These are phyloP conservation scores for Metschnikowia borealis DNA, from an alignment of 805 yeast species.

Conservation along the genomic window DNA sequence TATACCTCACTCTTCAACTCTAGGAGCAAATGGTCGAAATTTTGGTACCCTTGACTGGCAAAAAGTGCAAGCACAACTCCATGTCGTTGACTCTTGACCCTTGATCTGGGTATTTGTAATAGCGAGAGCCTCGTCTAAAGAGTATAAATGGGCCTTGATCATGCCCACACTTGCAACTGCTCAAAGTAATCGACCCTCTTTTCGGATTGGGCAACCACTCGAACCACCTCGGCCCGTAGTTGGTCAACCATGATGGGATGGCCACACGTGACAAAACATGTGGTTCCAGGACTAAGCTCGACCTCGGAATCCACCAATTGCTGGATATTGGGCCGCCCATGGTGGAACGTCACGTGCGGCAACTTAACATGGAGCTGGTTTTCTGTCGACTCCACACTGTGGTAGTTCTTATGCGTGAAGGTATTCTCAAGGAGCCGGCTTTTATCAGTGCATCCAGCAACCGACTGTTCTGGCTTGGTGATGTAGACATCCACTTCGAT, in stretches of 20 bases:
- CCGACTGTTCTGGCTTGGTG: slow-evolving; percentile 6
- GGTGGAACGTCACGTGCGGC: slow-evolving; percentile 9
- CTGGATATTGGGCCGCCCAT: slow-evolving; percentile 15
- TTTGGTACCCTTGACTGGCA: slow-evolving; percentile 99
- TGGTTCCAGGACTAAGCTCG: slow-evolving; percentile 11
- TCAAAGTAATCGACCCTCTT: slow-evolving; percentile 17
- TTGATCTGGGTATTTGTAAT: neutral
- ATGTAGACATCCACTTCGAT: slow-evolving; percentile 22
- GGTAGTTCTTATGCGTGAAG: slow-evolving; percentile 8
- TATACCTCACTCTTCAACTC: slow-evolving; percentile 98
- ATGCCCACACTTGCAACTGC: slow-evolving; percentile 23
- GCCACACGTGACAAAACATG: slow-evolving; percentile 29
- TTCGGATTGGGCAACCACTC: slow-evolving; percentile 1
- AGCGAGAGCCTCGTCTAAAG: no score
- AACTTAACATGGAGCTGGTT: slow-evolving; percentile 7
- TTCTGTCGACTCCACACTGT: slow-evolving; percentile 2
- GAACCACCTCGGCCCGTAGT: slow-evolving; percentile 20
- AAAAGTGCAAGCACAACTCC: slow-evolving; percentile 98
- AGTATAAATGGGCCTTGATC: neutral
- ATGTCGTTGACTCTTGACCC: slow-evolving; percentile 30
- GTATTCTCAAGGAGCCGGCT: slow-evolving; percentile 11
- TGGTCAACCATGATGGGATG: slow-evolving; percentile 34
- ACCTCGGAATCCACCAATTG: slow-evolving; percentile 6
- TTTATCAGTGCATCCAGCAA: slow-evolving; percentile 5
- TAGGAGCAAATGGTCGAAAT: slow-evolving; percentile 95